Conservation (phyloP, 371 early-diverging fungal species). For the Capillidium heterosporum region DNA sequence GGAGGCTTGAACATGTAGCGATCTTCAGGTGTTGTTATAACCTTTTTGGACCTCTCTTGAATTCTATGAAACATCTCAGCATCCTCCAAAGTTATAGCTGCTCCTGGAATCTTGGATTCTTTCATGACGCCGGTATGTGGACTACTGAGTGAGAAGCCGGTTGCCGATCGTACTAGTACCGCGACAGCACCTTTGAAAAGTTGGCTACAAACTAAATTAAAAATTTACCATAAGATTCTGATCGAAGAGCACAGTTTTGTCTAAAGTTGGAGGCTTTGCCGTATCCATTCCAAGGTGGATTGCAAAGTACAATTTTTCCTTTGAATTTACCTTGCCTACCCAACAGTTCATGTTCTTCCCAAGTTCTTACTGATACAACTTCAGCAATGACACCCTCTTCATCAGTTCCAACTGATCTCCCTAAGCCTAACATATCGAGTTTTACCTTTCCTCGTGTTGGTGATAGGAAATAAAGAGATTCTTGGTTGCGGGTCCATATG, state of each 20-base stretch:
- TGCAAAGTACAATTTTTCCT: constrained; percentile 26
- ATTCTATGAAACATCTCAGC: constrained; percentile 24
- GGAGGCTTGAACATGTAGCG: constrained; percentile 14
- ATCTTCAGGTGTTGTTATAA: constrained; percentile 7
- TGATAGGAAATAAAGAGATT: constrained; percentile 21
- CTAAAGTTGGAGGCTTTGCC: constrained; percentile 12
- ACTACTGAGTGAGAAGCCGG: constrained; percentile 19
- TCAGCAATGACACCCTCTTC: constrained; percentile 23
- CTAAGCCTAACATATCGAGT: constrained; percentile 27
- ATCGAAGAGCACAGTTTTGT: constrained; percentile 18
- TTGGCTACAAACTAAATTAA: neutral
- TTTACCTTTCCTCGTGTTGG: constrained; percentile 24
- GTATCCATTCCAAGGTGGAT: constrained; percentile 20
- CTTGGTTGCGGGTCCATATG: constrained; percentile 23
- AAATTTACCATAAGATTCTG: constrained; percentile 19
- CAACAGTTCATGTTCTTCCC: neutral
- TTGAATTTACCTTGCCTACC: constrained; percentile 15
- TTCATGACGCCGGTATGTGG: constrained; percentile 24
- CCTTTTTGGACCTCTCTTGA: constrained; percentile 11
- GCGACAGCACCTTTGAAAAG: constrained; percentile 17
- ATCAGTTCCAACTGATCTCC: constrained; percentile 22
- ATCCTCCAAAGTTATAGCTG: constrained; percentile 27
- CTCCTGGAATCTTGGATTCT: constrained; percentile 20
- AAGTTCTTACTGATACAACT: constrained; percentile 15
- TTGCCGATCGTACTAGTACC: constrained; percentile 24